These are phyloP conservation scores for Dovyalis caffra DNA, from an alignment of 345 rosid genomes.

Conservation along the genomic window DNA sequence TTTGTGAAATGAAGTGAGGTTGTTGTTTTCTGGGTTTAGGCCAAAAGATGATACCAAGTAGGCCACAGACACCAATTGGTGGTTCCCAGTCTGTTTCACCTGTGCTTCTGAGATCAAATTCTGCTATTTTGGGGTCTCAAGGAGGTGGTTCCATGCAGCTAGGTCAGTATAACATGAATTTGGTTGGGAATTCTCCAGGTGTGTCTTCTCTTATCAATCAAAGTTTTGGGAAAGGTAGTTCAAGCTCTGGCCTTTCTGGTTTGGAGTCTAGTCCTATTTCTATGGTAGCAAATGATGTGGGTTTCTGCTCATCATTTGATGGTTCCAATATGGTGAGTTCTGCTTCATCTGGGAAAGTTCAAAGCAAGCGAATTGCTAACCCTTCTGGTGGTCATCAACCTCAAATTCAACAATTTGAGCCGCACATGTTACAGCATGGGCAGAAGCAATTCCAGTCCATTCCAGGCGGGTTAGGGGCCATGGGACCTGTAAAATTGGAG, in stretches of 20 bases:
- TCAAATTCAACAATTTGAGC: constrained; percentile 59
- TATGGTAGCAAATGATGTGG: constrained; percentile 58
- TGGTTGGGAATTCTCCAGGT: constrained; percentile 76
- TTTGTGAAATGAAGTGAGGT: neutral
- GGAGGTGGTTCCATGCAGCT: constrained; percentile 82
- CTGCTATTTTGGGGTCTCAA: constrained; percentile 70
- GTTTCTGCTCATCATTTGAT: constrained; percentile 55
- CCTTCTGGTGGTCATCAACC: constrained; percentile 67
- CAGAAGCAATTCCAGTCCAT: constrained; percentile 64
- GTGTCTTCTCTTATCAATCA: constrained; percentile 77
- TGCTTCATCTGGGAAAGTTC: constrained; percentile 67
- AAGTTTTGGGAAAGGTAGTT: constrained; percentile 76
- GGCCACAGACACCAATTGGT: constrained; percentile 72
- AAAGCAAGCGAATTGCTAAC: constrained; percentile 67
- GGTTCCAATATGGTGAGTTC: constrained; percentile 62
- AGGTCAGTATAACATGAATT: constrained; percentile 61
- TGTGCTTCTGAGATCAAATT: constrained; percentile 64
- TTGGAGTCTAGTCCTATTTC: constrained; percentile 70
- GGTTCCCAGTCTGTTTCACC: constrained; percentile 65
- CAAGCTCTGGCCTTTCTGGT: constrained; percentile 50
- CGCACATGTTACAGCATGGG: constrained; percentile 67
- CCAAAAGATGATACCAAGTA: constrained; percentile 71
- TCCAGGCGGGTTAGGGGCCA: constrained; percentile 66
- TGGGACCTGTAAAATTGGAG: constrained; percentile 81
- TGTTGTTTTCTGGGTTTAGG: neutral